These are phyloP conservation scores for Aechmea fasciata DNA, from an alignment of 176 grass and related monocot genomes.

Conservation along the genomic window DNA sequence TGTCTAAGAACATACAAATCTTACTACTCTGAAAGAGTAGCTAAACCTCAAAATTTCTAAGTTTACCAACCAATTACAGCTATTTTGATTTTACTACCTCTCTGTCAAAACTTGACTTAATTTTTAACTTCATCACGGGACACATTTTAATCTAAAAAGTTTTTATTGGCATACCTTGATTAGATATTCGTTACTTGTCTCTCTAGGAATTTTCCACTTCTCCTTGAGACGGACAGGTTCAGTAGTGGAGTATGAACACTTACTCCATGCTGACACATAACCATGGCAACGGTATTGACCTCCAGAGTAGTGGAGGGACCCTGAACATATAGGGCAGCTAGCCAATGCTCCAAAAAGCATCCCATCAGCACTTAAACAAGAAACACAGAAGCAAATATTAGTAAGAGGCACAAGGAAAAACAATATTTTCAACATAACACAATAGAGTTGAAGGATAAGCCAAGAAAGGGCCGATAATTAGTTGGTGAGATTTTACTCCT, in stretches of 20 bases:
- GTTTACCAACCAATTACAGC: no score
- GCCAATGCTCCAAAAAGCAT: constrained; percentile 92
- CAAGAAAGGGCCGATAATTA: no score
- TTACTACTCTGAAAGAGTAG: neutral
- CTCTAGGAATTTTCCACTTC: constrained; percentile 74
- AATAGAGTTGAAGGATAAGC: no score
- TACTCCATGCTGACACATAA: constrained; percentile 88
- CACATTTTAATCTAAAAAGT: no score
- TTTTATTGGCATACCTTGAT: constrained; percentile 41
- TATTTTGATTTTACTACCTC: no score
- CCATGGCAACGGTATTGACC: constrained; percentile 72
- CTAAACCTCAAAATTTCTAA: no score
- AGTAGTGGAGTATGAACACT: constrained; percentile 68
- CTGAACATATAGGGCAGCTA: constrained; percentile 71
- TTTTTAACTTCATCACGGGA: no score
- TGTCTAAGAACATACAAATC: constrained; percentile 1
- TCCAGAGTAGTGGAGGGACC: constrained; percentile 48
- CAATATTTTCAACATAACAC: no score
- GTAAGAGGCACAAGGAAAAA: no score
- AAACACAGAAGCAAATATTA: neutral
- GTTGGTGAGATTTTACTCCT: no score
- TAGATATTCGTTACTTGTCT: constrained; percentile 54
- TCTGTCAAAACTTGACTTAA: no score
- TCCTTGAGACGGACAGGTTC: constrained; percentile 61
- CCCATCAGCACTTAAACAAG: constrained; percentile 60